These are phyloP conservation scores for Clitocybe nebularis DNA, from an alignment of 1,284 basidiomycete species.

Conservation along the genomic window DNA sequence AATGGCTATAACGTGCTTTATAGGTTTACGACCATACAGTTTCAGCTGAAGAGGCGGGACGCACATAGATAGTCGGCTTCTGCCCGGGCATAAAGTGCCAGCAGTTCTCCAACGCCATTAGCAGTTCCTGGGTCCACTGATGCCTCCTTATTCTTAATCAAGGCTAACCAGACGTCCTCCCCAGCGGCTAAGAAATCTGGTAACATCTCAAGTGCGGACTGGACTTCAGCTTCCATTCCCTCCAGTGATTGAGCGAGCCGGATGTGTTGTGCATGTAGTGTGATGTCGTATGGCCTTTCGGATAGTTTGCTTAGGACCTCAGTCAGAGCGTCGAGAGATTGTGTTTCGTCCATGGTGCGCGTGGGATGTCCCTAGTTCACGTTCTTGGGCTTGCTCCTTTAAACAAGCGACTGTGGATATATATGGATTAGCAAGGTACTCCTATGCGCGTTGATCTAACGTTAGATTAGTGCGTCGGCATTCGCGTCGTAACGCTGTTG, in stretches of 20 bases:
- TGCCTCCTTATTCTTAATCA: constrained; percentile 53
- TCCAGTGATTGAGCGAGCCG: constrained; percentile 49
- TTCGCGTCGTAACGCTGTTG: no score
- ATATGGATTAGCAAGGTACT: no score
- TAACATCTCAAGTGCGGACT: constrained; percentile 65
- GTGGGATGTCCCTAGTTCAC: no score
- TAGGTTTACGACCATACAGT: background rate
- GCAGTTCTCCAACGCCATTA: constrained; percentile 51
- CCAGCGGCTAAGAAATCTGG: constrained; percentile 57
- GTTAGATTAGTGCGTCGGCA: no score
- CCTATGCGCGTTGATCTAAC: no score
- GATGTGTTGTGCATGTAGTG: constrained; percentile 63
- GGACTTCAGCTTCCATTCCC: constrained; percentile 53
- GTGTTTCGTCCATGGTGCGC: constrained; percentile 27
- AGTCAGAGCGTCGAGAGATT: constrained; percentile 56
- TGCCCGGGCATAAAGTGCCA: constrained; percentile 65
- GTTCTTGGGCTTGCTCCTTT: no score
- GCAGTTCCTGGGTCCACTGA: constrained; percentile 42
- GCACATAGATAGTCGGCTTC: constrained; percentile 81
- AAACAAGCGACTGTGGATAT: no score
- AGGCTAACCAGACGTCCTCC: constrained; percentile 64
- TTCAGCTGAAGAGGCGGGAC: constrained; percentile 27
- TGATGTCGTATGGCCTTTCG: constrained; percentile 55
- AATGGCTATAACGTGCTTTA: constrained; percentile 49
- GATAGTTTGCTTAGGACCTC: constrained; percentile 54